These are phyloP conservation scores for Casuarina cunninghamiana DNA, from an alignment of 306 rosid genomes.

Conservation along the genomic window DNA sequence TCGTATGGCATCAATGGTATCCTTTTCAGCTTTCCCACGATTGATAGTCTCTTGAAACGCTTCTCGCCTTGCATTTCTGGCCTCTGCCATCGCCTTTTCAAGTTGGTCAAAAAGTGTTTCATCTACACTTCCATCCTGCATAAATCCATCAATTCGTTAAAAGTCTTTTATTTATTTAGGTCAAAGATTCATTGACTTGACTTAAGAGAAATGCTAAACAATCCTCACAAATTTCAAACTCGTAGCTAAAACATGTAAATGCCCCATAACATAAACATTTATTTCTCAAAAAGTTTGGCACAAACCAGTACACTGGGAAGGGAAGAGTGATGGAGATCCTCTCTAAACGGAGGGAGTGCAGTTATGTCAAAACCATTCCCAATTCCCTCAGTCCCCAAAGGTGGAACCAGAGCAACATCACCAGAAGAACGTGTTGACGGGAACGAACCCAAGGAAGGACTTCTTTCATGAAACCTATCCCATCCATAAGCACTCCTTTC, in stretches of 20 bases:
- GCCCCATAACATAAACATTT: constrained; percentile 2
- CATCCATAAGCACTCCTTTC: constrained; percentile 35
- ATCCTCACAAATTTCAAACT: constrained; percentile 15
- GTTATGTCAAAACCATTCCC: constrained; percentile 38
- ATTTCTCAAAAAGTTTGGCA: neutral
- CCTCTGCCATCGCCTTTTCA: constrained; percentile 62
- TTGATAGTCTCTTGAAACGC: constrained; percentile 56
- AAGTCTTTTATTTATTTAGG: neutral
- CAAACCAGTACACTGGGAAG: constrained; percentile 64
- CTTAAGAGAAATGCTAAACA: constrained; percentile 8
- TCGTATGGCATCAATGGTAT: constrained; percentile 55
- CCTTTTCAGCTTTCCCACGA: constrained; percentile 74
- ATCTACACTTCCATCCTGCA: constrained; percentile 66
- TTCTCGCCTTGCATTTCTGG: constrained; percentile 55
- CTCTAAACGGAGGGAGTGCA: constrained; percentile 21
- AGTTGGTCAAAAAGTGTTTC: constrained; percentile 59
- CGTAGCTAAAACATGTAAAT: constrained; percentile 9
- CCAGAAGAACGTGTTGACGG: constrained; percentile 38
- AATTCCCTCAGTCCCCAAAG: constrained; percentile 30
- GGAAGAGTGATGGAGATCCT: constrained; percentile 45
- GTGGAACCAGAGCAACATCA: constrained; percentile 36
- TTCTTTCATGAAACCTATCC: constrained; percentile 35
- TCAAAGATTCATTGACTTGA: neutral
- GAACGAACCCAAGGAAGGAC: constrained; percentile 37
- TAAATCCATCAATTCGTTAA: constrained; percentile 19